phyloP scores from a whole-genome alignment of 371 early-diverging fungal species.

The Paraphysoderma sedebokerense region DNA sequence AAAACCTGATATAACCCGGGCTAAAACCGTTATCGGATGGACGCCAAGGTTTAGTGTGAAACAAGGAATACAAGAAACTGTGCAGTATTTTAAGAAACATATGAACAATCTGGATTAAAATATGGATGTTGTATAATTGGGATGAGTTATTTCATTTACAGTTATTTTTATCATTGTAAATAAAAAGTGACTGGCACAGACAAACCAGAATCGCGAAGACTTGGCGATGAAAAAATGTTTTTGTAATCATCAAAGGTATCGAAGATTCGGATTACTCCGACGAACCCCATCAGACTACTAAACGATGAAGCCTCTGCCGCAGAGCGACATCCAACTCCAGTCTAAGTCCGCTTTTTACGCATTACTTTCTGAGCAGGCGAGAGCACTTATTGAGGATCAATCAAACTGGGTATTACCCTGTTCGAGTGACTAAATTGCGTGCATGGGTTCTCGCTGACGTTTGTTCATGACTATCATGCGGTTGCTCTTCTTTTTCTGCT shows the following conservation, averaged over 20 bases:
- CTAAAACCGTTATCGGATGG: slow-evolving; percentile 50
- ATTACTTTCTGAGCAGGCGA: slow-evolving; percentile 7
- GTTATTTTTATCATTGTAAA: no score
- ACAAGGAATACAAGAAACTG: slow-evolving; percentile 73
- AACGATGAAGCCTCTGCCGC: slow-evolving; percentile 2
- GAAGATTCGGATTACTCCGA: no score
- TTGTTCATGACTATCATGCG: slow-evolving; percentile 11
- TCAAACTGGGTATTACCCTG: slow-evolving; percentile 40
- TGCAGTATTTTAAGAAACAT: slow-evolving; percentile 50
- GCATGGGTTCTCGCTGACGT: no score
- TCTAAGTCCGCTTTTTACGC: slow-evolving; percentile 20
- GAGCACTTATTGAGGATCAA: slow-evolving; percentile 24
- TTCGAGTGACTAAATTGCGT: no score
- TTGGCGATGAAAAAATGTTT: no score
- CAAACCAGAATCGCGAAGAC: no score
- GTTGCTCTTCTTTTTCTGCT: not conserved
- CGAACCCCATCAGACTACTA: no score
- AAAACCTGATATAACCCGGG: slow-evolving; percentile 58
- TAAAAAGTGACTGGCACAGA: no score
- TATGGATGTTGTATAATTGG: no score
- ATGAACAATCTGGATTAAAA: no score
- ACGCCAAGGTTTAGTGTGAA: slow-evolving; percentile 50
- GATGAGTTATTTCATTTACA: no score
- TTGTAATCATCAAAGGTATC: no score
- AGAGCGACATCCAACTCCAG: not conserved